Evolutionary conservation across 805 yeast genomes (phyloP), one percentile per base, ranked within the genome.

Genomic region (Starmerella scarabaei): DNA sequence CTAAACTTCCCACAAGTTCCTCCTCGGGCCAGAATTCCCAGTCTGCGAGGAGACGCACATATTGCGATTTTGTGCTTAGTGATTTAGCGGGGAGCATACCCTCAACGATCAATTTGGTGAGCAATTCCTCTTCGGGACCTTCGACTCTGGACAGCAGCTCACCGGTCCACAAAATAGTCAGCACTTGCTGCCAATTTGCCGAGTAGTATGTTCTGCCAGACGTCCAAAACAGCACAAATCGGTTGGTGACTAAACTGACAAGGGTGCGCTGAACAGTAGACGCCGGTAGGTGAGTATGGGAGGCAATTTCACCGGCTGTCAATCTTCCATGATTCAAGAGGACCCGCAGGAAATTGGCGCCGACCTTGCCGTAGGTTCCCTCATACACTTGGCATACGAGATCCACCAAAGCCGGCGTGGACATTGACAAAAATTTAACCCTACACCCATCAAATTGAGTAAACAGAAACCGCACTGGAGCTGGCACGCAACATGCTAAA

Each of bases 171-270:
- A 85, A 58, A 38, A 84, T 63, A 40, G 71, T 59, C 47, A 74
- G 65, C 16, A 76, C 59, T 5, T 93, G 93, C 27, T 66, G 67
- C 45, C 77, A 78, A 52, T 77, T 70, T 44, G 75, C 71, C 23
- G 64, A 64, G 57, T 85, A 84, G 51, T 62, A 69, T 1, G 70
- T 53, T 17, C 43, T 28, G 15, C 36, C 17, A 37, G 40, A 35
- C 15, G 61, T 61, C 74, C 85, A 76, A 53, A 74, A 74, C 19
- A 69, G 69, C 8, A 82, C 75, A 57, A 93, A 80, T 43, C 80
- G 73, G 46, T 83, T 64, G 59, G 88, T 95, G 30, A 86, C 67
- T 52, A 88, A 62, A 6, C 86, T 72, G 4, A 82, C 93, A 32
- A 88, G 63, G 0, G 80, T 66, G 26, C 77, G 71, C 48, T 76